Conservation (phyloP, 768 basidiomycete genomes). For the Suillus plorans region DNA sequence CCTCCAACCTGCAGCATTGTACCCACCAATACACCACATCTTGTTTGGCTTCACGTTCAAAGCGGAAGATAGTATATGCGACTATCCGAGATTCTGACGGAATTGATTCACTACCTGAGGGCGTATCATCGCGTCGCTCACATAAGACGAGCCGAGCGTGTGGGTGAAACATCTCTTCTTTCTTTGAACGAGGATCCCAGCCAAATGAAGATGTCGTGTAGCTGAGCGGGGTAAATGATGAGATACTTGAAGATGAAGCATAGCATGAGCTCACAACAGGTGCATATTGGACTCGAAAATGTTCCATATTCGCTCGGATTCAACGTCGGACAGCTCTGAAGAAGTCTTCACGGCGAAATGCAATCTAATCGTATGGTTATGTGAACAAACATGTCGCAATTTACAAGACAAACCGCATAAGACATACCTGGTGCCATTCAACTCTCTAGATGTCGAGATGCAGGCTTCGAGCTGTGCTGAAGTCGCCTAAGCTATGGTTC, state of each 20-base stretch:
- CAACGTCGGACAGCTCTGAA: conserved; percentile 32
- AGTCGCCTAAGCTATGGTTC: conserved; percentile 19
- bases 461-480: conserved; percentile 19
- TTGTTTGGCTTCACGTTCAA: conserved; percentile 63
- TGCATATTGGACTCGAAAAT: conserved; percentile 60
- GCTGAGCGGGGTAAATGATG: conserved; percentile 33
- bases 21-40: conserved; percentile 70
- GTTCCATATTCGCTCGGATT: conserved; percentile 49
- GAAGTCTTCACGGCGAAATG: conserved; percentile 25
- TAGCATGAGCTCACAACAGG: conserved; percentile 30
- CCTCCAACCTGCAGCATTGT: not conserved
- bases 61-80: conserved; percentile 64
- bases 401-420: not conserved
- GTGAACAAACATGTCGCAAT: not conserved
- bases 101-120: conserved; percentile 13
- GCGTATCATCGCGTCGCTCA: conserved; percentile 7
- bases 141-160: conserved; percentile 63
- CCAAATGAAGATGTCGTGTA: conserved; percentile 60
- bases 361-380: conserved; percentile 15
- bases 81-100: conserved; percentile 24
- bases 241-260: not conserved
- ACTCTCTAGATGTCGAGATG: conserved; percentile 11
- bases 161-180: conserved; percentile 56
- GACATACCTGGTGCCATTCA: conserved; percentile 19
- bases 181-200: conserved; percentile 60